Conservation (phyloP, 2,329 filamentous ascomycete genomes). For the Botrytis porri region DNA sequence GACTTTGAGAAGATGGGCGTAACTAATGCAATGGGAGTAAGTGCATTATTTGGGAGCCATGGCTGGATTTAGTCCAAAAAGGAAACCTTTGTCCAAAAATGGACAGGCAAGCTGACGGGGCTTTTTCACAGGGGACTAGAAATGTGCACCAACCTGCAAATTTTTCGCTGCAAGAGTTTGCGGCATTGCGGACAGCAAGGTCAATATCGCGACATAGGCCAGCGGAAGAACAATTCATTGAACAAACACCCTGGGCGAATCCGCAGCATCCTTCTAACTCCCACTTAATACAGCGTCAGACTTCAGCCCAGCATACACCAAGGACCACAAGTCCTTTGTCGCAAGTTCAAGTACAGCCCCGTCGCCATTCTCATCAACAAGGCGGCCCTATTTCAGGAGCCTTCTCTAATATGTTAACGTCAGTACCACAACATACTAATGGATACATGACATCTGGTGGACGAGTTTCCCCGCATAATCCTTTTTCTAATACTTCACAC, state of each 20-base stretch:
- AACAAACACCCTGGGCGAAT: conserved; percentile 90
- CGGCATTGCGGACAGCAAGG: conserved; percentile 35
- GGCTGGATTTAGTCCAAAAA: neutral
- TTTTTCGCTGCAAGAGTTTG: conserved; percentile 37
- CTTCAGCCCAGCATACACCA: conserved; percentile 41
- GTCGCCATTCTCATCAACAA: conserved; percentile 41
- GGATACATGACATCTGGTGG: conserved; percentile 30
- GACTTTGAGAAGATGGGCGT: conserved; percentile 90
- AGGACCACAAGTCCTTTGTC: conserved; percentile 40
- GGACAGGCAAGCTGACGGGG: conserved; percentile 26
- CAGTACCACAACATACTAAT: conserved; percentile 32
- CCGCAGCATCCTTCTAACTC: conserved; percentile 72
- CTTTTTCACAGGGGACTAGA: conserved; percentile 32
- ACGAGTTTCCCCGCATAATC: conserved; percentile 36
- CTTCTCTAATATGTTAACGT: conserved; percentile 33
- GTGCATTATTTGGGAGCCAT: conserved; percentile 39
- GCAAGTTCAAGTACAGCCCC: conserved; percentile 35
- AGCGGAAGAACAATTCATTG: conserved; percentile 81
- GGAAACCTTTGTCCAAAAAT: neutral
- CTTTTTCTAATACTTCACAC: conserved; percentile 33
- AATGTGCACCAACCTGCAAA: conserved; percentile 29
- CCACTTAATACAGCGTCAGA: conserved; percentile 42
- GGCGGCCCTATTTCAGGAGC: conserved; percentile 37
- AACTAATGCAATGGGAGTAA: conserved; percentile 57
- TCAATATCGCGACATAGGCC: conserved; percentile 46